Evolutionary conservation across 202 grass and related monocot species (phyloP), one percentile per base, ranked within the genome.

Genomic region (Schoenoplectus triqueter): DNA sequence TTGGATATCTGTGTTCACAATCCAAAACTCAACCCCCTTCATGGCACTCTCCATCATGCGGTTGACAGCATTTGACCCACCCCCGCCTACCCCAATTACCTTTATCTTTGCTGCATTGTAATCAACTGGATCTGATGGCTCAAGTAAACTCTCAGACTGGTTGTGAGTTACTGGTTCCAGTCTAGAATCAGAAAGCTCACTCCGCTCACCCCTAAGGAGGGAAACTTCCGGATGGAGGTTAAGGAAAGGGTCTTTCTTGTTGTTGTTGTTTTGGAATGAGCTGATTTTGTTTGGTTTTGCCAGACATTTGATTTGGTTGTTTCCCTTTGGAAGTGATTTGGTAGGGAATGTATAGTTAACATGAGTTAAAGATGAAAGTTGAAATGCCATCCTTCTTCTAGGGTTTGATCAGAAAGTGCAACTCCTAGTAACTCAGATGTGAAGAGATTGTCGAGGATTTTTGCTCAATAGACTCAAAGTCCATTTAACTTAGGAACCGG

Each of bases 1-100:
- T 10, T 99, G 97, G 56, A 99, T 90, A 88, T 99, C 97, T 0
- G 97, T 99, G 56, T 99, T 99, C 45, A 96, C 97, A 0, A 99
- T 91, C 97, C 97, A 99, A 86, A 99, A 99, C 66, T 99, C 97
- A 17, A 99, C 93, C 10, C 97, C 97, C 14, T 94, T 94, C 92
- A 99, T 99, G 44, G 88, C 92, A 82, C 82, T 85, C 87, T 96
- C 97, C 67, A 94, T 96, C 97, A 99, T 99, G 70, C 93, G 89
- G 77, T 99, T 99, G 46, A 99, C 93, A 7, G 97, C 97, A 84
- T 99, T 99, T 0, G 97, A 99, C 49, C 97, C 97, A 3, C 97
- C 97, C 2, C 97, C 97, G 0, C 97, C 97, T 3, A 99, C 93
- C 13, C 97, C 97, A 49, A 99, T 80, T 3, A 99, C 97, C 77